Conservation (phyloP, 176 grass and related monocot species). For the Oryza australiensis region DNA sequence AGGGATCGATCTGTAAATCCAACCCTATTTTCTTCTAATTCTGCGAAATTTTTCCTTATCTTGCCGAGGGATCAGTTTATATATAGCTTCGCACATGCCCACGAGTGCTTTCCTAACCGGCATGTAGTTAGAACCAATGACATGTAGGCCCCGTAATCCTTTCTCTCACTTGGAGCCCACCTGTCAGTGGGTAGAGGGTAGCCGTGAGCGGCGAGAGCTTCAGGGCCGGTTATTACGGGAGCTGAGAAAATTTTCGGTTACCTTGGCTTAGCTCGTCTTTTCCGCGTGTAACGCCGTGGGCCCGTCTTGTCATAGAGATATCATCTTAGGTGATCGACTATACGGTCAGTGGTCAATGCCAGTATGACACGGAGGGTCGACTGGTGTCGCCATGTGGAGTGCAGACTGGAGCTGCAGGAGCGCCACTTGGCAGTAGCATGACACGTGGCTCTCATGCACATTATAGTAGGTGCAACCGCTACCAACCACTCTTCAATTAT, state of each 20-base stretch:
- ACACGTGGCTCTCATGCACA: too few species aligned
- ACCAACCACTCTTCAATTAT: too few species aligned
- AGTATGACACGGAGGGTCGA: too few species aligned
- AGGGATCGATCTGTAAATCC: slow-evolving; percentile 21
- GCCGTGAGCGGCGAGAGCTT: background rate
- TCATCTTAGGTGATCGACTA: too few species aligned
- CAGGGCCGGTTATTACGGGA: background rate
- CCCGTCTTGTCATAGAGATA: background rate
- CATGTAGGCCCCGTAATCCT: accelerated
- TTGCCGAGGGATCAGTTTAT: background rate
- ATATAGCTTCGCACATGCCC: background rate
- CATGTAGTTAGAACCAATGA: background rate
- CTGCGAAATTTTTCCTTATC: background rate
- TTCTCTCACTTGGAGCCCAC: background rate
- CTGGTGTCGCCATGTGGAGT: too few species aligned
- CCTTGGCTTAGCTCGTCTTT: too few species aligned
- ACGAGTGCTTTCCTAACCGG: background rate
- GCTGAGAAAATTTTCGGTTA: background rate
- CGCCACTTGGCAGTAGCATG: too few species aligned
- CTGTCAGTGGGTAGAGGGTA: background rate
- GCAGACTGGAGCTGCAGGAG: too few species aligned
- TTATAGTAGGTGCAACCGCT: too few species aligned
- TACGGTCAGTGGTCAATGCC: too few species aligned
- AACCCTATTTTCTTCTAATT: background rate
- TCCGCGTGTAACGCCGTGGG: background rate